Evolutionary conservation across 2,329 filamentous ascomycete genomes (phyloP).

Genomic region (Aspergillus eucalypticola): DNA sequence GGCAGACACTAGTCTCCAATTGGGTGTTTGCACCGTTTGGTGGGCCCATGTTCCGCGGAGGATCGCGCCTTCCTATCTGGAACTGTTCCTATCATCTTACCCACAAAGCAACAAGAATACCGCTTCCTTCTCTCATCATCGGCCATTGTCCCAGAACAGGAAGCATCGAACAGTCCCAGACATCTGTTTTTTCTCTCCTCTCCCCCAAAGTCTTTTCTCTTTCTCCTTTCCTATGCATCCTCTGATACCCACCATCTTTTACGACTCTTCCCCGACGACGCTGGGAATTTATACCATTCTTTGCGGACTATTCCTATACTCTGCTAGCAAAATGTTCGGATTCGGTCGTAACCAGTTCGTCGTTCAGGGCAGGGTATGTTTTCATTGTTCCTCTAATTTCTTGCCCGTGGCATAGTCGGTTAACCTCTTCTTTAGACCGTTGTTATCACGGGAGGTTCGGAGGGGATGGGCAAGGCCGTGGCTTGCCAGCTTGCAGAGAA

Average conservation of each 20-base stretch:
- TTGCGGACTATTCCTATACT: slow-evolving; percentile 36
- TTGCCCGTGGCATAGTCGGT: neutral
- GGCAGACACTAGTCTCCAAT: slow-evolving; percentile 16
- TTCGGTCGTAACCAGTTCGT: slow-evolving; percentile 71
- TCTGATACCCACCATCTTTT: slow-evolving; percentile 20
- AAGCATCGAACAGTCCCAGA: slow-evolving; percentile 6
- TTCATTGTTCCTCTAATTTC: neutral
- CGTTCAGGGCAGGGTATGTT: slow-evolving; percentile 75
- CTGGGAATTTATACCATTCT: slow-evolving; percentile 36
- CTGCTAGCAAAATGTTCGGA: slow-evolving; percentile 42
- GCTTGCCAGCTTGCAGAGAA: slow-evolving; percentile 74
- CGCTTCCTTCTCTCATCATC: no score
- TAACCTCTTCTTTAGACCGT: slow-evolving; percentile 63
- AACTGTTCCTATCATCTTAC: no score
- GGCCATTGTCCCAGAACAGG: slow-evolving; percentile 8
- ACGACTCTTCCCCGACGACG: slow-evolving; percentile 27
- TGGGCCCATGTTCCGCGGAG: slow-evolving; percentile 8
- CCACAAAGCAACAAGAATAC: no score
- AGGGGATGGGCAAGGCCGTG: slow-evolving; percentile 82
- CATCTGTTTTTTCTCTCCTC: slow-evolving; percentile 6
- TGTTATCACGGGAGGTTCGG: slow-evolving; percentile 85
- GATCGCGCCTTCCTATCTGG: neutral
- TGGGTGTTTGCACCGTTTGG: slow-evolving; percentile 24
- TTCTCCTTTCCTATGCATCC: slow-evolving; percentile 25
- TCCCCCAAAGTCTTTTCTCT: slow-evolving; percentile 11